Percentiles rank a stretch among this genome's conserved stretches.
Evolutionary conservation across 169 alveolate species (phyloP).

Genomic region (Perkinsus marinus): DNA sequence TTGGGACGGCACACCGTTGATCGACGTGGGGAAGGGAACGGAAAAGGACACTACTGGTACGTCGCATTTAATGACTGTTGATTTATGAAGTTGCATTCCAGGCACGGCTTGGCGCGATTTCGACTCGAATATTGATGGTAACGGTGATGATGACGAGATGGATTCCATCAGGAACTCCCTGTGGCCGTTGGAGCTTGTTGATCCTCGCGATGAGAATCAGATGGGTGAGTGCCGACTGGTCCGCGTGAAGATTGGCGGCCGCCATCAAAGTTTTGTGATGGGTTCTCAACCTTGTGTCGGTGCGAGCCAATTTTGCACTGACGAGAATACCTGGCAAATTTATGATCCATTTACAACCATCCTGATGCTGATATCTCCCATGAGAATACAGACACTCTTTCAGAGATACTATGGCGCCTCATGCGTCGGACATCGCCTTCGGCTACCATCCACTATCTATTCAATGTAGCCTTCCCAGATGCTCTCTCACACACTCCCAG

Average conservation of each 20-base stretch:
- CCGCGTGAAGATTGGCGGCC: too few species aligned
- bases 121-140: neutral
- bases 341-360: too few species aligned
- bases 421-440: slow-evolving; percentile 46
- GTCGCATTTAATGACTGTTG: neutral
- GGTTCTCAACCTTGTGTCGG: too few species aligned
- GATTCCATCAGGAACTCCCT: neutral
- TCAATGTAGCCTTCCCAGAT: slow-evolving; percentile 51
- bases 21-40: neutral
- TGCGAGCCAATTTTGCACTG: too few species aligned
- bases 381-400: too few species aligned
- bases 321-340: too few species aligned
- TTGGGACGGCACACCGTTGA: neutral
- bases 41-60: neutral
- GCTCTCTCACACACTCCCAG: slow-evolving; percentile 59
- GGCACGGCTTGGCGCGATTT: neutral
- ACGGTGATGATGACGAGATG: neutral
- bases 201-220: slow-evolving; percentile 57
- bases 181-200: slow-evolving; percentile 55
- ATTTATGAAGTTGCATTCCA: too few species aligned
- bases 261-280: too few species aligned
- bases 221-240: neutral
- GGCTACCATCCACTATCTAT: slow-evolving; percentile 53
- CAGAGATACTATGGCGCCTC: neutral
- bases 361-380: too few species aligned